Conservation (phyloP, 31 red algal genomes). For the Porphyra umbilicalis region DNA sequence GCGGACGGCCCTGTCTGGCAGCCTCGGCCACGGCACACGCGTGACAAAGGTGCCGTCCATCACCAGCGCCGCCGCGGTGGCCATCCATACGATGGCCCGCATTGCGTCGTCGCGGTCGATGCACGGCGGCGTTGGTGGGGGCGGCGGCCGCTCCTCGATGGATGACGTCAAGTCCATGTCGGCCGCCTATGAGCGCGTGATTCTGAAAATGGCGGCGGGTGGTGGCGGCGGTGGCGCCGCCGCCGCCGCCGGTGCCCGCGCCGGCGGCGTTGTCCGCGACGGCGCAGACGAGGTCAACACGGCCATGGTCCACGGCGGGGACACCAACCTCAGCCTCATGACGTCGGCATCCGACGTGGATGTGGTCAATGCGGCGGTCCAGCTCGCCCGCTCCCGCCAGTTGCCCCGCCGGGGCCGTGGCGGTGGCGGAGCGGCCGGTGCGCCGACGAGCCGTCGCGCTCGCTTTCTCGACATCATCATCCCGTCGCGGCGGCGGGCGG, state of each 20-base stretch:
- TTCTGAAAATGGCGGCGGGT: not conserved
- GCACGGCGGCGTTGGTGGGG: not conserved
- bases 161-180: not conserved
- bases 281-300: no score
- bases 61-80: not conserved
- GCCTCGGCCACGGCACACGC: not conserved
- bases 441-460: not conserved
- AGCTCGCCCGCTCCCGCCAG: not conserved
- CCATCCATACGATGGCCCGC: not conserved
- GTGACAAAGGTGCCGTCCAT: not conserved
- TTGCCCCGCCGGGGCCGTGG: not conserved
- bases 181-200: not conserved
- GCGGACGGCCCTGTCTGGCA: not conserved
- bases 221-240: not conserved
- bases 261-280: no score
- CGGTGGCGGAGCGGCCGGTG: not conserved
- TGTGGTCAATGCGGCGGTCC: not conserved
- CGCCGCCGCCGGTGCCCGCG: no score
- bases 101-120: not conserved
- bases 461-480: not conserved
- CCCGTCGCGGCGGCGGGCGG: not conserved
- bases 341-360: not conserved
- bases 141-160: not conserved
- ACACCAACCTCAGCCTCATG: not conserved
- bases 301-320: no score